Base-by-base conservation (phyloP, 169 alveolate genomes). In the Ichthyophthirius multifiliis region DNA sequence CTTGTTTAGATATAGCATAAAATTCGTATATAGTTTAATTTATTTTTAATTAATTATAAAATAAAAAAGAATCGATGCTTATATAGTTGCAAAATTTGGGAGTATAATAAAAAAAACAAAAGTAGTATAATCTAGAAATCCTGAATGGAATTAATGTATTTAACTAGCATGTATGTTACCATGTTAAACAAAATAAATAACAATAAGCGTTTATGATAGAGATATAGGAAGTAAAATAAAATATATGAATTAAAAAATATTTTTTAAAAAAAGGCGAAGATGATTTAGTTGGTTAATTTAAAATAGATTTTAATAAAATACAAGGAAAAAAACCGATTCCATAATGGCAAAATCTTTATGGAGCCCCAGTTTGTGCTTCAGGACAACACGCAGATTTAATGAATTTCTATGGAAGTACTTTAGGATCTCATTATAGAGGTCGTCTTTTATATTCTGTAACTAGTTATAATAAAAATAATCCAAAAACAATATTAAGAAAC, bases 401-500 rank as follows among this genome's bases (percentile, higher is more conserved):
- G 94, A 89, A 87, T 76, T 55, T 78, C 43, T 85, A 34, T 79
- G 89, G 91, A 3, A 76, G 76, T 12, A 76, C 74, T 0, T 27
- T 76, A 46, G 94, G 94, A 6, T 82, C 92, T 20, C 87, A 85
- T 76, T 89, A 89, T 62, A 75, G 92, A 77, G 94, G 94, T 4
- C 78, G 94, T 65, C 43, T 89, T 5, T 62, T 86, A 4, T 76
- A 71, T 27, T 71, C 80, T 43, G 63, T 82, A 2, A 47, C 75
- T 13, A 75, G 83, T n/a, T 65, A 71, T 46, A 75, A 86, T 65
- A 13, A 81, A 62, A 76, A 83, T 27, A 85, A 86, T 43, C 88
- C 94, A 0, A 81, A 84, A 16, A 81, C 89, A n/a, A 62, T 37
- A 1, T 80, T 81, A 18, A 63, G 71, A 30, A 83, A 83, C 13